phyloP scores from a whole-genome alignment of 192 early-diverging fungal species.

The Cetraspora pellucida region DNA sequence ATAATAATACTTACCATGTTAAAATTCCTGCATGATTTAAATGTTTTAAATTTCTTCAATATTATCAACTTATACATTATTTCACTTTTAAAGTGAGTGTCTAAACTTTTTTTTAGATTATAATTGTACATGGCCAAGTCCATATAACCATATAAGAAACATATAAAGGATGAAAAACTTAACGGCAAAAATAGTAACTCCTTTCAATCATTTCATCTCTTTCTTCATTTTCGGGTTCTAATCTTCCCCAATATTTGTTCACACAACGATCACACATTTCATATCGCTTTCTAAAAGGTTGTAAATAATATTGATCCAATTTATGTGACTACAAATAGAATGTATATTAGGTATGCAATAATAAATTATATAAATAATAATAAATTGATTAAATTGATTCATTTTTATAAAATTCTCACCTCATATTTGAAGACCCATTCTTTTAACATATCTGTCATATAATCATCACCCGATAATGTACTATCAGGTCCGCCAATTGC shows the following conservation, averaged over 20 bases:
- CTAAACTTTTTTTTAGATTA: no score
- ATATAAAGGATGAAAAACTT: no score
- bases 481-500: slow-evolving; percentile 5
- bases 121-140: no score
- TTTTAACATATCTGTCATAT: slow-evolving; percentile 21
- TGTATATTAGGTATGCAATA: neutral
- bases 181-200: neutral
- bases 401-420: neutral
- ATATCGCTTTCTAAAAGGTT: neutral
- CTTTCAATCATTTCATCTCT: neutral
- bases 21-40: no score
- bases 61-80: no score
- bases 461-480: neutral
- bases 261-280: neutral
- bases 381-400: neutral
- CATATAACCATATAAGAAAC: no score
- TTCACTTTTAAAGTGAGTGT: no score
- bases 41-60: no score
- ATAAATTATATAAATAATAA: neutral
- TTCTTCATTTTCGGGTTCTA: neutral
- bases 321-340: neutral
- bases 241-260: neutral
- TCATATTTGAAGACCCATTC: neutral
- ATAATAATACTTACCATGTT: no score
- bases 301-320: neutral